phyloP scores from a whole-genome alignment of 192 early-diverging fungal species.

The Coemansia sp. region DNA sequence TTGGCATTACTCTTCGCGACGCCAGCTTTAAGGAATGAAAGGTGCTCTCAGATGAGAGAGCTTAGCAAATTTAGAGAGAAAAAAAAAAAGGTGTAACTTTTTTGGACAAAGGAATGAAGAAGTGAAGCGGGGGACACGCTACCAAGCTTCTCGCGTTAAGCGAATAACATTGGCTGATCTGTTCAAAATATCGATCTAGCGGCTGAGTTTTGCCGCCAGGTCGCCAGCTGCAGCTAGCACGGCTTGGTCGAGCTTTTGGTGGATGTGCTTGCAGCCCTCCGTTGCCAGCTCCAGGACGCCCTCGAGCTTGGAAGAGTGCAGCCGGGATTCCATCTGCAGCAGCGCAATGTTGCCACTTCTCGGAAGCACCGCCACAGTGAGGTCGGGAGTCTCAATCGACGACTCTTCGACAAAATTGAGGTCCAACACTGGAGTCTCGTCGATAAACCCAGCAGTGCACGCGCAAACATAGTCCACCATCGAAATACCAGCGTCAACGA shows the following conservation, averaged over 20 bases:
- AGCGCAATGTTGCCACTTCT: constrained; percentile 82
- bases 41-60: not conserved
- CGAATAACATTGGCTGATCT: not conserved
- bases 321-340: constrained; percentile 85
- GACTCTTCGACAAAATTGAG: constrained; percentile 90
- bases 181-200: constrained; percentile 10
- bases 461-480: constrained; percentile 87
- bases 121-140: too few species aligned
- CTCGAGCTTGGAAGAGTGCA: constrained; percentile 75
- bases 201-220: constrained; percentile 44
- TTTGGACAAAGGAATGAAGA: not conserved
- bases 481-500: constrained; percentile 81
- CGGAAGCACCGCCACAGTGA: constrained; percentile 87
- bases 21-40: constrained; percentile 26
- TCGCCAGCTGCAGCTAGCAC: constrained; percentile 51
- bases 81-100: too few species aligned
- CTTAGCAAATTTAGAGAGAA: not conserved
- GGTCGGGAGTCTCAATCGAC: constrained; percentile 76
- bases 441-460: constrained; percentile 85
- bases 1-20: constrained; percentile 51
- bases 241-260: constrained; percentile 51
- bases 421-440: constrained; percentile 74
- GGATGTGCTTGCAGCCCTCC: constrained; percentile 57
- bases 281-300: constrained; percentile 51
- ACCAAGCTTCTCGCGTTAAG: too few species aligned